Base-by-base conservation (phyloP, 805 yeast species). In the Metschnikowia peoriensis region DNA sequence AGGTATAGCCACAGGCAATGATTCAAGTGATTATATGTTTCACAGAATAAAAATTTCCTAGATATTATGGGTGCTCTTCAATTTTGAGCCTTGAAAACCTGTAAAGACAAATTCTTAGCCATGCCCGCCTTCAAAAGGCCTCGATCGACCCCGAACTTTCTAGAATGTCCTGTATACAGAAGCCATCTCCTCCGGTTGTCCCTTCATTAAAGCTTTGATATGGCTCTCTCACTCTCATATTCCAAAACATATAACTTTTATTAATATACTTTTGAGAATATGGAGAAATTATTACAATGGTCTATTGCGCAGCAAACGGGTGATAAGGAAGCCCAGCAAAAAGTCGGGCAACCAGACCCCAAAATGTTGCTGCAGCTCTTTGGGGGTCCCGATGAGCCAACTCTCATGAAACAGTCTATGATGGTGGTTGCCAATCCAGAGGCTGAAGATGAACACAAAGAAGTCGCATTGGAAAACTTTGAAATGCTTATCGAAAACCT, bases 261-360 rank as follows among this genome's bases (percentile, higher is more conserved):
- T 22, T 22, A 22, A 22, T 22, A 22, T 4, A 22, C 22, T 3
- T 22, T 22, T 22, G 22, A 22, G 16, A 43, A 38, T 3, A 93
- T 93, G 98, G 97, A 93, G 55, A 92, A 92, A 69, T 70, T 93
- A 55, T 70, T 93, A 57, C 89, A 91, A 61, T 93, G 99, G 99
- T 91, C 97, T 6, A 78, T 89, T 46, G 88, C 92, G 41, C 82
- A 87, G 65, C 79, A 90, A 53, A 78, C 86, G 8, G 86, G 85
- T 11, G 93, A 88, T 60, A 78, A 85, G 51, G 89, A 82, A 49
- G 87, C 90, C 1, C 78, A 78, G 47, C 79, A 71, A 4, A 80
- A 76, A 55, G 81, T 81, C 5, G 91, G 92, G 1, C 72, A 77
- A 9, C 90, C 91, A 16, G 96, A 91, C 66, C 89, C 94, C n/a